Evolutionary conservation across 2,329 filamentous ascomycete species (phyloP).

Genomic region (Arthrobotrys musiformis): DNA sequence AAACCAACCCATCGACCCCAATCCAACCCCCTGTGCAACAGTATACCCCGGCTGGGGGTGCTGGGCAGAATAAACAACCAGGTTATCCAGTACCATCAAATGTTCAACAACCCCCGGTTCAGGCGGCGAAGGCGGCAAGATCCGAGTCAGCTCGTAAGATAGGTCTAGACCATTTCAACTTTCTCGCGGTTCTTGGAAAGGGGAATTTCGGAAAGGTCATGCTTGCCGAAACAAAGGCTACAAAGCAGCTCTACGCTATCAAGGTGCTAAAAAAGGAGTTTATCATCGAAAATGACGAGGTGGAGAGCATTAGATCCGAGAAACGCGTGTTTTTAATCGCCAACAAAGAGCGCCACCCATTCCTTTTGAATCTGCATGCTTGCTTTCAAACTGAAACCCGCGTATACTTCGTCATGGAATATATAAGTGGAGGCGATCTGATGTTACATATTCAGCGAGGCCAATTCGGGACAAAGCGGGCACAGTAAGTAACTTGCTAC

Average conservation of each 20-base stretch:
- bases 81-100: conserved; percentile 50
- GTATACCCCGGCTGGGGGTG: conserved; percentile 49
- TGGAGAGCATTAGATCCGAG: conserved; percentile 96
- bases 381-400: conserved; percentile 99
- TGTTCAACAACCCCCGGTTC: conserved; percentile 42
- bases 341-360: conserved; percentile 96
- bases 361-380: conserved; percentile 92
- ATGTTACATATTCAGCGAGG: conserved; percentile 99
- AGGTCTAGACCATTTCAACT: conserved; percentile 98
- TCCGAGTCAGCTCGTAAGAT: conserved; percentile 83
- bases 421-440: conserved; percentile 96
- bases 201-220: conserved; percentile 99
- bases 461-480: conserved; percentile 93
- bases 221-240: conserved; percentile 95
- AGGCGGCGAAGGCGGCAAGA: conserved; percentile 66
- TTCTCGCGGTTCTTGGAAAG: conserved; percentile 96
- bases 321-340: conserved; percentile 97
- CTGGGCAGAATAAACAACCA: conserved; percentile 58
- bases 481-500: conserved; percentile 75
- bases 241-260: conserved; percentile 93
- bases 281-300: conserved; percentile 99
- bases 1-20: conserved; percentile 32
- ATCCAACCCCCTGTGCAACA: conserved; percentile 29
- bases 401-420: conserved; percentile 99
- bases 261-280: conserved; percentile 99